A percentile compares a stretch with the other conserved stretches of the same genome.
These are phyloP conservation scores for Aplosporella prunicola DNA, from an alignment of 2,329 filamentous ascomycete genomes.

Conservation along the genomic window DNA sequence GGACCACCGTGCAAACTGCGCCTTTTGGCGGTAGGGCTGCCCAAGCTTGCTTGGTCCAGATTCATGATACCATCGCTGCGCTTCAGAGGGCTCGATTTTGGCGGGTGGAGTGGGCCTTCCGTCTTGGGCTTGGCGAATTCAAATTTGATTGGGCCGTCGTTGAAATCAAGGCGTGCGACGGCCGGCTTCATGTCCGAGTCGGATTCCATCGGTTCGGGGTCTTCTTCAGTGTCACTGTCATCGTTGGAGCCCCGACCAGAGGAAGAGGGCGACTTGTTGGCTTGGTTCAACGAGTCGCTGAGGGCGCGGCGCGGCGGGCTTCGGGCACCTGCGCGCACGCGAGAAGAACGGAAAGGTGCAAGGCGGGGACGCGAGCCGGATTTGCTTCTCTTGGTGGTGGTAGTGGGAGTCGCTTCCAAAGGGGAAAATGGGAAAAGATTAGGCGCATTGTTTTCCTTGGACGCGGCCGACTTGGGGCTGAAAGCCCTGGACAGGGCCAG, in stretches of 20 bases:
- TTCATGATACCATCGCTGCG: slow-evolving; percentile 86
- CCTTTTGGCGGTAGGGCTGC: slow-evolving; percentile 83
- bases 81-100: slow-evolving; percentile 76
- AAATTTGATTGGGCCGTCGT: slow-evolving; percentile 39
- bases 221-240: slow-evolving; percentile 29
- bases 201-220: slow-evolving; percentile 22
- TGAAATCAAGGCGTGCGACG: slow-evolving; percentile 23
- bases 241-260: slow-evolving; percentile 40
- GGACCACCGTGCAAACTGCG: slow-evolving; percentile 73
- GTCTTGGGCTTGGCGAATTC: slow-evolving; percentile 35
- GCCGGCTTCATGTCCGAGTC: slow-evolving; percentile 31
- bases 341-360: slow-evolving; percentile 46
- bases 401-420: slow-evolving; percentile 46
- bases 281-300: slow-evolving; percentile 58
- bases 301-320: slow-evolving; percentile 75
- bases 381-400: slow-evolving; percentile 53
- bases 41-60: slow-evolving; percentile 65
- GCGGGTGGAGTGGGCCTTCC: slow-evolving; percentile 43
- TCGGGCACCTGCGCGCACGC: slow-evolving; percentile 61
- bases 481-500: slow-evolving; percentile 36
- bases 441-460: slow-evolving; percentile 41
- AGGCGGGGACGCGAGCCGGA: slow-evolving; percentile 39
- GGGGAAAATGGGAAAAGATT: slow-evolving; percentile 50
- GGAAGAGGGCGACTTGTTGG: slow-evolving; percentile 53
- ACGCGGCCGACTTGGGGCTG: slow-evolving; percentile 31